phyloP scores from a whole-genome alignment of 2,329 filamentous ascomycete genomes.

The Xylaria sp. region DNA sequence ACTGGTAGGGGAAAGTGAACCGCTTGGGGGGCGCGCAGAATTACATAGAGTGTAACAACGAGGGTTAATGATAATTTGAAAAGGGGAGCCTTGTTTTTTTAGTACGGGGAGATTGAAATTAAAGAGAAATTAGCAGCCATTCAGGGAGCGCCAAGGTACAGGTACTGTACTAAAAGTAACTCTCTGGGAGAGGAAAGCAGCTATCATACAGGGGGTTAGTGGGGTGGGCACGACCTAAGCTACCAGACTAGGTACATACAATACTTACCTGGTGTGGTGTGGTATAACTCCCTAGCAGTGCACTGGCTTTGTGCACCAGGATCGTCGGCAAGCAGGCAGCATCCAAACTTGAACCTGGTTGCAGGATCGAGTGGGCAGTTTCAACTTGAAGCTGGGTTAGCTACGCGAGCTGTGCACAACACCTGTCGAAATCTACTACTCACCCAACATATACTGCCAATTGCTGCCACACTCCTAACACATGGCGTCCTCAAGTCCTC shows the following conservation, averaged over 20 bases:
- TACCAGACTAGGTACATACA: background rate
- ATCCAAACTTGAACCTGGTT: background rate
- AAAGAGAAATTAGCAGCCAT: constrained; percentile 43
- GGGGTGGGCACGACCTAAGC: background rate
- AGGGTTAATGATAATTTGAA: constrained; percentile 49
- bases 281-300: background rate
- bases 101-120: constrained; percentile 47
- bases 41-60: constrained; percentile 39
- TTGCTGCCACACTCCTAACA: background rate
- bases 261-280: background rate
- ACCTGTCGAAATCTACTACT: background rate
- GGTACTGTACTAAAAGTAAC: constrained; percentile 21
- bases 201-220: constrained; percentile 21
- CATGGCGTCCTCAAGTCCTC: background rate
- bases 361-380: constrained; percentile 1
- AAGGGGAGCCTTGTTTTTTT: constrained; percentile 51
- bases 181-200: constrained; percentile 37
- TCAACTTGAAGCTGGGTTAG: constrained; percentile 1
- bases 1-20: constrained; percentile 40
- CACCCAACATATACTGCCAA: background rate
- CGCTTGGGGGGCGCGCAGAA: constrained; percentile 37
- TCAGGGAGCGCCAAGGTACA: constrained; percentile 42
- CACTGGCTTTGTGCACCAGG: background rate
- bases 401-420: background rate
- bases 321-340: background rate